Conservation (phyloP, 2,329 filamentous ascomycete species). For the Penicillium sp. region DNA sequence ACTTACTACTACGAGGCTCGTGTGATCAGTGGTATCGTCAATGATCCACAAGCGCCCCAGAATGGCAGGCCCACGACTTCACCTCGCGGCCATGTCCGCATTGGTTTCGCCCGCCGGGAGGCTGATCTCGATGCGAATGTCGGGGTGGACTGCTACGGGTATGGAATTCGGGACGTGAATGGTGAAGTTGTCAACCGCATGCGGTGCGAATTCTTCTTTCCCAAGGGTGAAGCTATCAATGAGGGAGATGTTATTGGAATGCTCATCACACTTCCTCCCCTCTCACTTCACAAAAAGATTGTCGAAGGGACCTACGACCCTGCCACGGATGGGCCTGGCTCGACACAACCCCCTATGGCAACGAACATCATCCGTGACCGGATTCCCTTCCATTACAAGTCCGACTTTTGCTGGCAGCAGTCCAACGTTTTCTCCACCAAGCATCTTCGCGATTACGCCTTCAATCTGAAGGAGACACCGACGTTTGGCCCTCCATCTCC, state of each 20-base stretch:
- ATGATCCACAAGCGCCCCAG: constrained; percentile 23
- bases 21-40: constrained; percentile 68
- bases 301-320: constrained; percentile 87
- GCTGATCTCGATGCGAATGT: constrained; percentile 59
- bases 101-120: constrained; percentile 50
- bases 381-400: constrained; percentile 91
- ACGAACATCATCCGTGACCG: constrained; percentile 91
- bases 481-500: constrained; percentile 55
- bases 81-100: constrained; percentile 50
- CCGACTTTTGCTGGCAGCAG: constrained; percentile 85
- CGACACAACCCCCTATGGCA: constrained; percentile 55
- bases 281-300: constrained; percentile 83
- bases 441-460: constrained; percentile 73
- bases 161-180: constrained; percentile 83
- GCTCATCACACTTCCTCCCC: constrained; percentile 85
- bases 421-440: constrained; percentile 70
- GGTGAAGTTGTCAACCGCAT: constrained; percentile 95
- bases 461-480: constrained; percentile 49
- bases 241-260: constrained; percentile 94
- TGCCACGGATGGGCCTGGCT: constrained; percentile 69
- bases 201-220: constrained; percentile 86
- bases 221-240: constrained; percentile 72
- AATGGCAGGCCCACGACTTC: constrained; percentile 26
- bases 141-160: constrained; percentile 92
- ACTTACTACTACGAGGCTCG: constrained; percentile 94